Base-by-base conservation (phyloP, 495 filamentous ascomycete species). In the Penicillium cataractarum region DNA sequence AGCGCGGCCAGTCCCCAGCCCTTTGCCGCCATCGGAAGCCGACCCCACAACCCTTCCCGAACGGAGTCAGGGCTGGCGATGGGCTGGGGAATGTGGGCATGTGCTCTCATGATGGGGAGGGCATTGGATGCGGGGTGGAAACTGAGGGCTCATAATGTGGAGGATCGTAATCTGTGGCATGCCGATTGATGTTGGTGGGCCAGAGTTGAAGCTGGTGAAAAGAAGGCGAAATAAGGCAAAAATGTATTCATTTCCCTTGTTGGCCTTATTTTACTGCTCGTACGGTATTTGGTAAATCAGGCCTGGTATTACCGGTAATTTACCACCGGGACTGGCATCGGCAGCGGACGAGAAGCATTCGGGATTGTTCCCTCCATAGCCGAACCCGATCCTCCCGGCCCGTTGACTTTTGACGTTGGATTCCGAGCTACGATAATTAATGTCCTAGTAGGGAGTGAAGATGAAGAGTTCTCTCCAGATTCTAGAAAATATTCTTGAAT, bases 11-110 rank as follows among this genome's bases (percentile, higher is more conserved):
- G 19, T 35, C 59, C 58, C 60, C 52, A 66, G 60, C 32, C 44
- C 44, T 66, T 66, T 66, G 60, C 64, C 64, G 64, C 60, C 57
- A 56, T 66, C 64, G 64, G 64, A 66, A 66, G 60, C 64, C 60
- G 64, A 66, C 64, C 61, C 64, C 58, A 60, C 58, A 54, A 44
- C 19, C 21, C 37, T 53, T 42, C 49, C 58, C 58, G 58, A 44
- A 42, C 9, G 39, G 6, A 29, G 24, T 57, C 56, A 35, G 56
- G 42, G 26, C 21, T 24, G 27, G 24, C 19, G 21, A 26, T 10
- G 39, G 17, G 4, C 15, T n/a, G 24, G 29, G 19, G 51, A 35
- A 53, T 54, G 17, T 51, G 51, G 29, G 29, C 19, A 13, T 54
- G 51, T 35, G 31, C 29, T 54, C 29, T 54, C 7, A 4, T 21